Evolutionary conservation across 2,329 filamentous ascomycete genomes (phyloP).

Genomic region (Pyricularia sp.): DNA sequence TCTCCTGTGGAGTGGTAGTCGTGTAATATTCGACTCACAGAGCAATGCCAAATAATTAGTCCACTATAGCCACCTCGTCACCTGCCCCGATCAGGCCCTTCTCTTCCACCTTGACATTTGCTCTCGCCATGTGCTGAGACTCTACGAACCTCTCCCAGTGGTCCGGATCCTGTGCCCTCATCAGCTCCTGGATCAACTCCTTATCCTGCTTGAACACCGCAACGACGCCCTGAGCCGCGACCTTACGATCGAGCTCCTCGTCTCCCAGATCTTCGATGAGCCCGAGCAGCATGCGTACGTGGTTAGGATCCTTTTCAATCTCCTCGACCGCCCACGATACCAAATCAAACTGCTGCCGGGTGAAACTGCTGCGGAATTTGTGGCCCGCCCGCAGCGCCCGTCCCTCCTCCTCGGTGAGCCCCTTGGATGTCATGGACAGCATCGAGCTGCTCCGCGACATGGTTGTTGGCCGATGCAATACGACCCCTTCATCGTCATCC

Average conservation of each 20-base stretch:
- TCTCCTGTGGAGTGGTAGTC: neutral
- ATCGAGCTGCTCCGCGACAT: conserved; percentile 44
- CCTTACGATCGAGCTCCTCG: conserved; percentile 42
- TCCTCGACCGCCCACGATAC: conserved; percentile 36
- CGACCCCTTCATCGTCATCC: conserved; percentile 31
- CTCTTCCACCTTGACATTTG: conserved; percentile 34
- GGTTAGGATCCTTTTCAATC: conserved; percentile 39
- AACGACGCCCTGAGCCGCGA: conserved; percentile 49
- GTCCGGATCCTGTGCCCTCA: conserved; percentile 54
- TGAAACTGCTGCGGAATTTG: conserved; percentile 44
- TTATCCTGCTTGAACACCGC: conserved; percentile 51
- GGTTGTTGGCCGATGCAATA: conserved; percentile 19
- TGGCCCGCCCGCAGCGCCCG: conserved; percentile 46
- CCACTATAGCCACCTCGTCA: conserved; percentile 7
- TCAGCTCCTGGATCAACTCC: conserved; percentile 34
- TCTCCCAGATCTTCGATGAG: conserved; percentile 56
- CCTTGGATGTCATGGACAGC: conserved; percentile 38
- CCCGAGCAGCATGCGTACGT: conserved; percentile 44
- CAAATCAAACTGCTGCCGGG: conserved; percentile 40
- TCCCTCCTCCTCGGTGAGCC: conserved; percentile 47
- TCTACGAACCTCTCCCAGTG: conserved; percentile 56
- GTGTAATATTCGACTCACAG: neutral
- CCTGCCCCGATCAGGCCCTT: conserved; percentile 7
- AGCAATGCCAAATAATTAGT: neutral
- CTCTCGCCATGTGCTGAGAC: conserved; percentile 48